phyloP scores from a whole-genome alignment of 2,329 filamentous ascomycete genomes.

The Nemania serpens region DNA sequence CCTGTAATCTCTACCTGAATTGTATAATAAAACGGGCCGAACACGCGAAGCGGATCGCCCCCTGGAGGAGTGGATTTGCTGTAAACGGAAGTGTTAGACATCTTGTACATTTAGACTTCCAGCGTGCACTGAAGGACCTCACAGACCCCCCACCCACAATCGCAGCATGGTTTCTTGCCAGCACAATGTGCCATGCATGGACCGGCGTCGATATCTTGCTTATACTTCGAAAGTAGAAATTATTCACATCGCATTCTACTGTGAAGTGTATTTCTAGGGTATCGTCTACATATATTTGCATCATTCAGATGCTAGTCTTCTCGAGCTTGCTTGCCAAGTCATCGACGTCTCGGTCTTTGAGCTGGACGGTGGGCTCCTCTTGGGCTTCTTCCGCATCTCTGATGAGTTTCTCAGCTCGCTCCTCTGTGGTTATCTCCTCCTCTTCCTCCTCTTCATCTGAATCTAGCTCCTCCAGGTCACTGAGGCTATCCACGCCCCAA shows the following conservation, averaged over 20 bases:
- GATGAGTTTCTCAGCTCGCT: conserved; percentile 70
- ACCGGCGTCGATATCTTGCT: background rate
- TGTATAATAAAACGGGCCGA: conserved; percentile 24
- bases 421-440: conserved; percentile 64
- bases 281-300: conserved; percentile 21
- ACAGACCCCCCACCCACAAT: conserved; percentile 12
- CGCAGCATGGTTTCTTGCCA: conserved; percentile 9
- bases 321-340: conserved; percentile 74
- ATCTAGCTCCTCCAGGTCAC: conserved; percentile 78
- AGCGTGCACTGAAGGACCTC: conserved; percentile 13
- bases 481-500: conserved; percentile 85
- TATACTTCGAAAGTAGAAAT: background rate
- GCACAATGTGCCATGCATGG: background rate
- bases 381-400: conserved; percentile 74
- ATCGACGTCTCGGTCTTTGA: conserved; percentile 79
- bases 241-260: conserved; percentile 13
- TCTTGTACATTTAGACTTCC: conserved; percentile 27
- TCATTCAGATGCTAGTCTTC: conserved; percentile 64
- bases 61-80: conserved; percentile 8
- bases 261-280: conserved; percentile 15
- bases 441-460: conserved; percentile 72
- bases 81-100: conserved; percentile 20
- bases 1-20: conserved; percentile 17
- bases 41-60: conserved; percentile 5
- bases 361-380: conserved; percentile 71